Evolutionary conservation across 1,139 yeast genomes (phyloP).

Genomic region (Yamadazyma mexicana): DNA sequence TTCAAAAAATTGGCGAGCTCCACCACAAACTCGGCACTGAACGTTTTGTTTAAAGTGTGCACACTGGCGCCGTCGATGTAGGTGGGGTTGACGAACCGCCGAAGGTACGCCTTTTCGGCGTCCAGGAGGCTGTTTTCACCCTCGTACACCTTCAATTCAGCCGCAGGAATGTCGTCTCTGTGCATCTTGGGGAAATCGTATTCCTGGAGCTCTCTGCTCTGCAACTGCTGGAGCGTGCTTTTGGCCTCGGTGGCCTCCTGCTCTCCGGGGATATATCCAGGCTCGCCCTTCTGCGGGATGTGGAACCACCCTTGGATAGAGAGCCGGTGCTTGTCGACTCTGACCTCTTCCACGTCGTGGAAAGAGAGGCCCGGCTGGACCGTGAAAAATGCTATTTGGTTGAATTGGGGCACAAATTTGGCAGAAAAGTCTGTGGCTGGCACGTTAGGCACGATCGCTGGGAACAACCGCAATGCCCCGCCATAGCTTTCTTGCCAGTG

Average conservation of each 20-base stretch:
- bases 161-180: conserved; percentile 32
- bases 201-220: conserved; percentile 73
- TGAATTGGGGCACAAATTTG: conserved; percentile 86
- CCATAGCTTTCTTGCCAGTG: conserved; percentile 88
- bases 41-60: conserved; percentile 45
- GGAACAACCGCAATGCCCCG: conserved; percentile 86
- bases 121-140: conserved; percentile 21
- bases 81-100: conserved; percentile 55
- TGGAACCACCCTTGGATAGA: conserved; percentile 99
- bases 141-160: conserved; percentile 29
- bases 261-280: conserved; percentile 78
- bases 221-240: conserved; percentile 79
- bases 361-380: conserved; percentile 96
- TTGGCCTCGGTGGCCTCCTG: conserved; percentile 74
- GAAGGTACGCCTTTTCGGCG: conserved; percentile 48
- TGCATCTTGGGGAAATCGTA: conserved; percentile 73
- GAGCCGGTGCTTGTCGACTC: conserved; percentile 82
- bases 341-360: conserved; percentile 97
- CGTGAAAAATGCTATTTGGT: conserved; percentile 92
- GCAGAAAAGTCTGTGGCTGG: conserved; percentile 76
- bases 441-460: conserved; percentile 84
- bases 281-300: conserved; percentile 91
- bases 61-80: conserved; percentile 49
- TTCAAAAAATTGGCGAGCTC: conserved; percentile 67
- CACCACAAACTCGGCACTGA: conserved; percentile 67